A percentile compares a stretch with the other conserved stretches of the same genome.
phyloP scores from a whole-genome alignment of 1,284 basidiomycete species.

The Chondrostereum purpureum region DNA sequence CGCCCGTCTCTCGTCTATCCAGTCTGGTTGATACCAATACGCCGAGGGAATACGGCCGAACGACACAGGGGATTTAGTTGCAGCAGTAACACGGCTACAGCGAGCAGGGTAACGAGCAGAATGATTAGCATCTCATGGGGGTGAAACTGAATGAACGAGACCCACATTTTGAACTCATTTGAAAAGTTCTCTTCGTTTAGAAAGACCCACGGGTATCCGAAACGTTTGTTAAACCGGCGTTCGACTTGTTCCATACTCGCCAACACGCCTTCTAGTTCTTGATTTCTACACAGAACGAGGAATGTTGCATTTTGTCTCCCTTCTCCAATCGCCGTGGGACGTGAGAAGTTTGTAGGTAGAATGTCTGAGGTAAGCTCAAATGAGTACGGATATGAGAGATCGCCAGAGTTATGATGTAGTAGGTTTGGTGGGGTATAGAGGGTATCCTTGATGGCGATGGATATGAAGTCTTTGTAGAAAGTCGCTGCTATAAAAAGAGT shows the following conservation, averaged over 20 bases:
- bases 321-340: background rate
- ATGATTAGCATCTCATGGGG: no score
- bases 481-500: background rate
- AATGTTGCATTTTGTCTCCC: constrained; percentile 6
- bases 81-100: constrained; percentile 3
- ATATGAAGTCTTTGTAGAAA: background rate
- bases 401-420: background rate
- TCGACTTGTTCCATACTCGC: constrained; percentile 11
- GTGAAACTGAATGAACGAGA: background rate
- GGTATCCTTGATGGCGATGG: background rate
- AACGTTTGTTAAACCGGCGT: constrained; percentile 11
- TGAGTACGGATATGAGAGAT: background rate
- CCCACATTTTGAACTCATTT: constrained; percentile 12
- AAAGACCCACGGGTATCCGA: constrained; percentile 15
- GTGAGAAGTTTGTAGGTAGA: background rate
- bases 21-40: constrained; percentile 49
- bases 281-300: constrained; percentile 14
- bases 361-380: background rate
- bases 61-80: constrained; percentile 24
- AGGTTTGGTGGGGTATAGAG: background rate
- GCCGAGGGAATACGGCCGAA: constrained; percentile 51
- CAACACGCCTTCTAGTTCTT: constrained; percentile 8
- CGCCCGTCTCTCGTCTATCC: constrained; percentile 57
- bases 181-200: constrained; percentile 14
- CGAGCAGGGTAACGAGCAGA: background rate